Conservation (phyloP, 495 filamentous ascomycete species). For the Staphylotrichum longicolle region DNA sequence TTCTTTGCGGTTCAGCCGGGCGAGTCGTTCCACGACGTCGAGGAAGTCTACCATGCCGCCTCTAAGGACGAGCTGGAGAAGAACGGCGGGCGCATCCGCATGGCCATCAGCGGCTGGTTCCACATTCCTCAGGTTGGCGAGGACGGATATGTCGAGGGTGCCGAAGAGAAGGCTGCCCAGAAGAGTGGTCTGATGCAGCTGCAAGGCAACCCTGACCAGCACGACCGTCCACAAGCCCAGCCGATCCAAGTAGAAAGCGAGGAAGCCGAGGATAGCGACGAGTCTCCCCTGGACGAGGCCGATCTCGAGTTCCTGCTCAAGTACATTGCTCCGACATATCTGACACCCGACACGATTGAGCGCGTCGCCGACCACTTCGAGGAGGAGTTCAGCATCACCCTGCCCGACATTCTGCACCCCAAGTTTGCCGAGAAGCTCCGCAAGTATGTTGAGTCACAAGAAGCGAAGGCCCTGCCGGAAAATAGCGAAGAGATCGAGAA, state of each 20-base stretch:
- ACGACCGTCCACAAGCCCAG: constrained; percentile 74
- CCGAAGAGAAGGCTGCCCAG: constrained; percentile 83
- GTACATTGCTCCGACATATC: constrained; percentile 83
- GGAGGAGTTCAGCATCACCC: constrained; percentile 75
- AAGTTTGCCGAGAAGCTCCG: constrained; percentile 70
- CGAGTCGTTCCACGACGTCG: constrained; percentile 96
- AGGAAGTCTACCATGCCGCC: constrained; percentile 82
- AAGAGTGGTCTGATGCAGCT: constrained; percentile 88
- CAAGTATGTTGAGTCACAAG: constrained; percentile 64
- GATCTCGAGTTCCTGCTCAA: constrained; percentile 86
- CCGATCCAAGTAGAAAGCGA: constrained; percentile 50
- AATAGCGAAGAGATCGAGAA: constrained; percentile 59
- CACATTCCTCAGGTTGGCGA: constrained; percentile 96
- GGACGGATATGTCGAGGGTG: constrained; percentile 82
- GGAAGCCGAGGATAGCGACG: constrained; percentile 48
- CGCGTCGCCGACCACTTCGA: constrained; percentile 73
- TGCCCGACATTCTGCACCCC: constrained; percentile 71
- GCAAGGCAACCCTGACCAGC: constrained; percentile 82
- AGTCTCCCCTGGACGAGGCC: constrained; percentile 57
- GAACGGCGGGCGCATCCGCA: constrained; percentile 72
- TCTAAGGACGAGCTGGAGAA: constrained; percentile 52
- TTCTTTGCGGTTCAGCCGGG: constrained; percentile 98
- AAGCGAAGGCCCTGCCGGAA: constrained; percentile 47
- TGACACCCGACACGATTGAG: constrained; percentile 91
- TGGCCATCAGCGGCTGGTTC: constrained; percentile 99